Base-by-base conservation (phyloP, 148 eudicot species). In the Chenopodium quinoa region DNA sequence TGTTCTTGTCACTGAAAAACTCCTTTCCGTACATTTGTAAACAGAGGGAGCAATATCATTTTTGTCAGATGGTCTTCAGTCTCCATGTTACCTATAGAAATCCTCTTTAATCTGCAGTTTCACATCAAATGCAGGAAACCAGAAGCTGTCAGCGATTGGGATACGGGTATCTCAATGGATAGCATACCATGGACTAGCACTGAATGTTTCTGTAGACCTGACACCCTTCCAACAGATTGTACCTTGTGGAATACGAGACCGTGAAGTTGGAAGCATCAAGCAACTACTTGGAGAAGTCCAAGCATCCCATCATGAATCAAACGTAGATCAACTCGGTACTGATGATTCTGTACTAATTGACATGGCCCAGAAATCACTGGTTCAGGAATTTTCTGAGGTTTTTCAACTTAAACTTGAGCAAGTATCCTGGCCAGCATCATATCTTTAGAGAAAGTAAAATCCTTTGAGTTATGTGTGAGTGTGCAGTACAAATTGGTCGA, bases 121-220 rank as follows among this genome's bases (percentile, higher is more conserved):
- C n/a, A 37, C 9, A 47, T 69, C 34, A 37, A 44, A 79, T 82
- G 82, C 90, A 92, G 99, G 96, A 50, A 85, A 91, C 80, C 80
- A 86, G 80, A 97, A 94, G 85, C 58, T 92, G 80, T 94, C 97
- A 29, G 99, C 99, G 50, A 87, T 97, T 8, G 99, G 98, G 10
- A 89, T 97, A 80, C 86, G 91, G 73, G 98, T 87, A 48, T 90
- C 96, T 2, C 88, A 90, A 34, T 92, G 97, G 98, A 81, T 97
- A 85, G 75, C 99, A 11, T 97, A 89, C 88, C 99, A 97, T 75
- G 99, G 97, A 44, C 84, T 97, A 84, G 97, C 99, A 46, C 82
- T 97, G 81, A 97, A 97, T 86, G 95, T 97, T 78, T 90, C 93
- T 69, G 81, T 89, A 22, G 97, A 97, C 86, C 82, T 97, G 58